Conservation (phyloP, 495 filamentous ascomycete species). For the Parmelia sp. region DNA sequence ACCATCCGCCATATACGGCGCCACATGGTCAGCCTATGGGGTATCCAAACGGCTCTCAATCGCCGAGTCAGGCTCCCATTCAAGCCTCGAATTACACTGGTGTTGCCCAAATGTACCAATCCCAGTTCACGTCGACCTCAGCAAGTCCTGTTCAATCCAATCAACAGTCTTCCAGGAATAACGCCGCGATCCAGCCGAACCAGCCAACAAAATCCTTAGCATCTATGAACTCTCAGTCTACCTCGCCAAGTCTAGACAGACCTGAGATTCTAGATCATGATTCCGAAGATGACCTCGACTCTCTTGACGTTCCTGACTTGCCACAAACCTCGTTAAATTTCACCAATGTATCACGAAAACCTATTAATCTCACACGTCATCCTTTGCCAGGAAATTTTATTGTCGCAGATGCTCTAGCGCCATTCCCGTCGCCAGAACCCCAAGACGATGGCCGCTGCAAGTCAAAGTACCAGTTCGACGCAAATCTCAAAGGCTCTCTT, state of each 20-base stretch:
- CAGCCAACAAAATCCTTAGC: neutral
- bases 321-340: slow-evolving; percentile 8
- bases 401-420: slow-evolving; percentile 27
- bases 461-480: slow-evolving; percentile 12
- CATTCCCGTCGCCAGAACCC: slow-evolving; percentile 21
- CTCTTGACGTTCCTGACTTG: slow-evolving; percentile 25
- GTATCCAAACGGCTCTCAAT: slow-evolving; percentile 9
- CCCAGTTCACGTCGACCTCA: neutral
- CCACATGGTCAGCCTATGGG: slow-evolving; percentile 34
- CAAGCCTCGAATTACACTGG: slow-evolving; percentile 12
- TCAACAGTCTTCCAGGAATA: slow-evolving; percentile 1
- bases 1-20: slow-evolving; percentile 42
- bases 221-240: slow-evolving; percentile 10
- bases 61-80: slow-evolving; percentile 15
- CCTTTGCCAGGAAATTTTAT: slow-evolving; percentile 26
- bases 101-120: slow-evolving; percentile 3
- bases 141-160: neutral
- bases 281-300: slow-evolving; percentile 23
- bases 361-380: slow-evolving; percentile 17
- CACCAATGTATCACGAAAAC: slow-evolving; percentile 3
- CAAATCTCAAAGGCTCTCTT: neutral
- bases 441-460: slow-evolving; percentile 21
- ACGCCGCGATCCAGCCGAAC: neutral
- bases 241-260: neutral
- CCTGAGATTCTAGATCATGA: slow-evolving; percentile 9